Conservation (phyloP, 495 filamentous ascomycete genomes). For the Letharia columbiana region DNA sequence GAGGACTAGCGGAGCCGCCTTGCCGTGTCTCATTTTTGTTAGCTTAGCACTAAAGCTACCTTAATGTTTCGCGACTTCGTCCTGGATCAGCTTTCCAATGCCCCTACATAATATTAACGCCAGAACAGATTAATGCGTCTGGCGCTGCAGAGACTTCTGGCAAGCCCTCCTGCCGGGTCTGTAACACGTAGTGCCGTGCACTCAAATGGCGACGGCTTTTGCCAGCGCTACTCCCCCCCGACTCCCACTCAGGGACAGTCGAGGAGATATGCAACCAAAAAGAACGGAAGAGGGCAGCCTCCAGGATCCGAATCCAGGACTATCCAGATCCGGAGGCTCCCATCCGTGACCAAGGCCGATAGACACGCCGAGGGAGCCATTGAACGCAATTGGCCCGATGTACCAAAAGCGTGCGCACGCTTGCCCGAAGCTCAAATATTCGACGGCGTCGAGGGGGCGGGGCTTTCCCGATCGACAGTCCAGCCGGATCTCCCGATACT, state of each 20-base stretch:
- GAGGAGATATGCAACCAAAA: neutral
- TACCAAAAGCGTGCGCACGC: neutral
- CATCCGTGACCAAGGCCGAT: neutral
- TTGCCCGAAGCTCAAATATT: neutral
- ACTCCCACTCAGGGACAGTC: neutral
- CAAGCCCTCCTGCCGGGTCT: constrained; percentile 10
- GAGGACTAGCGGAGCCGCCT: no score
- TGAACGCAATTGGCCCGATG: neutral
- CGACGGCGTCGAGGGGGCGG: neutral
- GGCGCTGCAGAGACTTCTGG: constrained; percentile 23
- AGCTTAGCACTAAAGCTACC: neutral
- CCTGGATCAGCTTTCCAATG: neutral
- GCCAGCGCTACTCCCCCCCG: neutral
- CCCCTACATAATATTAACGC: neutral
- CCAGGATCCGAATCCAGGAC: neutral
- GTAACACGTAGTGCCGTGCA: constrained; percentile 5
- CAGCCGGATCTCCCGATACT: neutral
- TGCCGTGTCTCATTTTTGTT: no score
- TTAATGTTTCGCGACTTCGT: neutral
- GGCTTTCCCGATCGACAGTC: neutral
- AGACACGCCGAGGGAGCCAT: neutral
- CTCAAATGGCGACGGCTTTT: neutral
- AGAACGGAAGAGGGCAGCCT: neutral
- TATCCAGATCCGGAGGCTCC: no score
- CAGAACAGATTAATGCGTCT: constrained; percentile 14